phyloP scores from a whole-genome alignment of 1,139 yeast species.

The Geotrichum australiense region DNA sequence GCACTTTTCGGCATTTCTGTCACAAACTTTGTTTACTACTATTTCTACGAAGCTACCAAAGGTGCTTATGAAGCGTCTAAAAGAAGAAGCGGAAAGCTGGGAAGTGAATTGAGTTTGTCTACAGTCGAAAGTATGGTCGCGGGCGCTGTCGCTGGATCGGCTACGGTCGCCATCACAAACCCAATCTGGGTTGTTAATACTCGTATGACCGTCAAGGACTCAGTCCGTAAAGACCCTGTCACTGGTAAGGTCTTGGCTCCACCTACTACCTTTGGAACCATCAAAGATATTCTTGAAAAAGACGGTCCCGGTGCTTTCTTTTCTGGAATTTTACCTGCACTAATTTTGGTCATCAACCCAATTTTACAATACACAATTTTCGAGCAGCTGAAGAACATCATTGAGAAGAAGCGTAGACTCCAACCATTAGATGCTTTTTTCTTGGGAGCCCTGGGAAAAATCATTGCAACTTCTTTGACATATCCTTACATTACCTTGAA shows the following conservation, averaged over 20 bases:
- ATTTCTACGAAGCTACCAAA: conserved; percentile 72
- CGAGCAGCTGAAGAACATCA: conserved; percentile 71
- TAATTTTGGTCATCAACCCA: conserved; percentile 79
- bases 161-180: conserved; percentile 79
- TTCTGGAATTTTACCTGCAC: conserved; percentile 76
- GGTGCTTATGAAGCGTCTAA: conserved; percentile 44
- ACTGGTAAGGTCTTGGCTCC: conserved; percentile 25
- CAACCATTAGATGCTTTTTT: conserved; percentile 64
- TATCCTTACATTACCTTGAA: conserved; percentile 56
- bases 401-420: conserved; percentile 49
- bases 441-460: conserved; percentile 84
- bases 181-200: conserved; percentile 97
- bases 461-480: conserved; percentile 45
- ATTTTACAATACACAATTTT: conserved; percentile 84
- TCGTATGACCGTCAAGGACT: conserved; percentile 57
- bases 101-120: conserved; percentile 29
- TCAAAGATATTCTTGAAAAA: conserved; percentile 54
- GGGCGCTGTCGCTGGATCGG: conserved; percentile 83
- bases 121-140: conserved; percentile 69
- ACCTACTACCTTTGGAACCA: conserved; percentile 42
- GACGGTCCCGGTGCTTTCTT: conserved; percentile 73
- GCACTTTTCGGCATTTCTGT: conserved; percentile 82
- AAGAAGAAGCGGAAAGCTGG: conserved; percentile 21
- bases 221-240: conserved; percentile 36
- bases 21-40: conserved; percentile 84